Conservation (phyloP, 257 asterid species). For the Jacaranda copaia region DNA sequence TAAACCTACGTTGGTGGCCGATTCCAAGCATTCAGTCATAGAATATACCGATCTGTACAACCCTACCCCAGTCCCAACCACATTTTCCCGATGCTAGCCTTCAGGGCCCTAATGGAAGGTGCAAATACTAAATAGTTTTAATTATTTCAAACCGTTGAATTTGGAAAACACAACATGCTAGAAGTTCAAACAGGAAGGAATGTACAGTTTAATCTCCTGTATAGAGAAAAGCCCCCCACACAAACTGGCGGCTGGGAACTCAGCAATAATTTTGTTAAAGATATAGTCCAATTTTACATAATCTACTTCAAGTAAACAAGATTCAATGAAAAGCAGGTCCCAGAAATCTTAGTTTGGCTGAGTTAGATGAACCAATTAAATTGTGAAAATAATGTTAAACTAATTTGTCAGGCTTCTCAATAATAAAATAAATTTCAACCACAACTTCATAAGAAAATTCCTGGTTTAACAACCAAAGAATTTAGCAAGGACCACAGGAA, state of each 20-base stretch:
- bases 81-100: neutral
- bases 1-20: neutral
- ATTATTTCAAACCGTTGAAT: neutral
- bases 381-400: neutral
- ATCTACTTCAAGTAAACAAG: neutral
- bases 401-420: neutral
- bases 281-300: neutral
- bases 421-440: neutral
- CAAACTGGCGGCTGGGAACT: neutral
- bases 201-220: neutral
- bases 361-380: slow-evolving; percentile 6
- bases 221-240: neutral
- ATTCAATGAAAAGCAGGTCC: neutral
- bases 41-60: neutral
- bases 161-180: neutral
- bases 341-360: neutral
- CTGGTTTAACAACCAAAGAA: neutral
- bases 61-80: neutral
- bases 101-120: neutral
- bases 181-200: neutral
- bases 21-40: neutral
- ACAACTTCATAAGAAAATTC: neutral
- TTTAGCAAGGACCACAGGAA: neutral
- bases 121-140: neutral
- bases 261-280: neutral